Base-by-base conservation (phyloP, 2,329 filamentous ascomycete genomes). In the Trichoderma citrinoviride region DNA sequence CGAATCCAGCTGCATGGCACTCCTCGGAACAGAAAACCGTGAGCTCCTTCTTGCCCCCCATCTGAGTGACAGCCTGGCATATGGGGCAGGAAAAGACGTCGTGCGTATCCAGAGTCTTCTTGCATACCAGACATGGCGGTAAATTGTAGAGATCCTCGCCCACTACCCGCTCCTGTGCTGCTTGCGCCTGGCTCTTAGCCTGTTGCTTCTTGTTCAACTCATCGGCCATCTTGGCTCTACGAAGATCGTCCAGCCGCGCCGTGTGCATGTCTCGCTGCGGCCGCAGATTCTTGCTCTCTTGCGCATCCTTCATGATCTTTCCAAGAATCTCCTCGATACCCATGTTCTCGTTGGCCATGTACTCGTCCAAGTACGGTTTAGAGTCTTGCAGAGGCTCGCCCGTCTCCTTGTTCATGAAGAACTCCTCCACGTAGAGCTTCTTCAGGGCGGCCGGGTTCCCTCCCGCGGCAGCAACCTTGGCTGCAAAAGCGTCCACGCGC, bases 181-280 rank as follows among this genome's bases (percentile, higher is more conserved):
- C 70, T 44, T 72, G 73, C 47, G 70, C 72, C 57, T 70, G 76
- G 70, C 71, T 72, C 73, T 77, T 78, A 72, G 70, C 75, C 71
- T 74, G 75, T 71, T 74, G 75, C 67, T 69, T 74, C 71, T 72
- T 78, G 70, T 77, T 77, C 69, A 79, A 81, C 70, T 82, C 81
- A 74, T 82, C 80, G 8, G 81, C 81, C 65, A 77, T 79, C 70
- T 79, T 82, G 29, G 82, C 82, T 64, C 82, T 75, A 19, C 76
- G 77, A 4, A 84, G 75, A 69, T 83, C 81, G 63, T 82, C 79
- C 3, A 83, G 72, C 10, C 80, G 77, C 60, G 69, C 70, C 62
- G 69, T 68, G 65, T 79, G 77, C 33, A 72, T 75, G 47, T 79
- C 76, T 14, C 80, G 77, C 47, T 78, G 75, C 1, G 74, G 73